These are phyloP conservation scores for Solanum virginianum DNA, from an alignment of 257 asterid genomes.

Conservation along the genomic window DNA sequence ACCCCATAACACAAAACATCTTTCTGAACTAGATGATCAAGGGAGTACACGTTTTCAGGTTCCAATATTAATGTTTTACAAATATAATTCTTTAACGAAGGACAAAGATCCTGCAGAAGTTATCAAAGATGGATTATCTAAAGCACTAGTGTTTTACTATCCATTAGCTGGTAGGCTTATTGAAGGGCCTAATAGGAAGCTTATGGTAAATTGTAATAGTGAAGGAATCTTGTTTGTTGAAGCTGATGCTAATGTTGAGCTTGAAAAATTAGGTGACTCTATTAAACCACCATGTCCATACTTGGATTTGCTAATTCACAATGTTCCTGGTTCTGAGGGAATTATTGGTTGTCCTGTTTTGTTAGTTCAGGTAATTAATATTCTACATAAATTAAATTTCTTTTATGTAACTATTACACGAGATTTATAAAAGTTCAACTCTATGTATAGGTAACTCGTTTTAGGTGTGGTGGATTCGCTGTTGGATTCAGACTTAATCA, in stretches of 20 bases:
- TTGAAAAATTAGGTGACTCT: neutral
- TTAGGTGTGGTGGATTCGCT: too few relatives aligned
- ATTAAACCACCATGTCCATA: neutral
- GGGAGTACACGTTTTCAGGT: neutral
- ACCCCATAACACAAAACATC: neutral
- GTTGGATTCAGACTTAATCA: too few relatives aligned
- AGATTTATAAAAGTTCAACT: too few relatives aligned
- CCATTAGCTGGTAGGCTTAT: constrained; percentile 12
- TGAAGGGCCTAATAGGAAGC: neutral
- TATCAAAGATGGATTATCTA: constrained; percentile 4
- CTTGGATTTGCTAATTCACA: neutral
- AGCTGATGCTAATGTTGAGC: neutral
- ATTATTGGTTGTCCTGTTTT: too few relatives aligned
- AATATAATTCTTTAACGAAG: neutral
- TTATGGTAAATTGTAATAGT: constrained; percentile 3
- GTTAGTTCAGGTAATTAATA: too few relatives aligned
- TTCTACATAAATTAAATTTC: too few relatives aligned
- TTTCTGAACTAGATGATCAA: neutral
- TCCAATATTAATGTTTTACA: neutral
- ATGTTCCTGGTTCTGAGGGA: too few relatives aligned
- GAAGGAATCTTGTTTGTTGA: constrained; percentile 12
- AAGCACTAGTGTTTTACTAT: constrained; percentile 3
- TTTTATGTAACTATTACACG: too few relatives aligned
- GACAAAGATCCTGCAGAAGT: neutral
- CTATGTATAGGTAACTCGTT: too few relatives aligned